Conservation (phyloP, 176 grass and related monocot genomes). For the Bromus sterilis region DNA sequence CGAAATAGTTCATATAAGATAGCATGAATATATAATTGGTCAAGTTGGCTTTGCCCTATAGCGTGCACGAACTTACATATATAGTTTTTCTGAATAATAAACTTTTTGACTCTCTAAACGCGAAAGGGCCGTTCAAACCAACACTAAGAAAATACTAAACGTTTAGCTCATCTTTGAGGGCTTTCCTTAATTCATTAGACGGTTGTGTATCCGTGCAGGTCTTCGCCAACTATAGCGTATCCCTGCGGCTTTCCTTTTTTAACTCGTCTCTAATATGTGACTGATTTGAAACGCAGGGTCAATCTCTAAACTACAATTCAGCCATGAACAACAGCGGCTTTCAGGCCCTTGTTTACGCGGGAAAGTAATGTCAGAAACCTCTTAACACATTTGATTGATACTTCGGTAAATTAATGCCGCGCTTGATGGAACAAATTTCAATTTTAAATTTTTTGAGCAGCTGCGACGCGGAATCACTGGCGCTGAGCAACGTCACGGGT, state of each 20-base stretch:
- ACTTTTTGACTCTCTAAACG: not conserved
- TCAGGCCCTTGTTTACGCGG: not conserved
- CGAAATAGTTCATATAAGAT: no score
- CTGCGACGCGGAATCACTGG: not conserved
- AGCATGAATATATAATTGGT: not conserved
- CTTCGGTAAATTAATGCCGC: not conserved
- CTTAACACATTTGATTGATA: not conserved
- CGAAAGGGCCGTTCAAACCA: not conserved
- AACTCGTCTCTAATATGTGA: no score
- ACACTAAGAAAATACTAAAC: not conserved
- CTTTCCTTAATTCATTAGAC: not conserved
- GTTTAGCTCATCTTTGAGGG: not conserved
- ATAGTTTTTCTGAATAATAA: not conserved
- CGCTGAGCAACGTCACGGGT: not conserved
- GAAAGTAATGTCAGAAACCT: not conserved
- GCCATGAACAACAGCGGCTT: not conserved
- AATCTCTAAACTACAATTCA: conserved; percentile 24
- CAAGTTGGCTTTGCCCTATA: not conserved
- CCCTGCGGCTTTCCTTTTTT: not conserved
- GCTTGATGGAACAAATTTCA: not conserved
- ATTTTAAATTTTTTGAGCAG: not conserved
- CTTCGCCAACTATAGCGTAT: not conserved
- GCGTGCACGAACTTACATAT: no score
- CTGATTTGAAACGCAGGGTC: conserved; percentile 12
- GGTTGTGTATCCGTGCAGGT: no score